Conservation (phyloP, 305 asterid species). For the Fraxinus dipetala region DNA sequence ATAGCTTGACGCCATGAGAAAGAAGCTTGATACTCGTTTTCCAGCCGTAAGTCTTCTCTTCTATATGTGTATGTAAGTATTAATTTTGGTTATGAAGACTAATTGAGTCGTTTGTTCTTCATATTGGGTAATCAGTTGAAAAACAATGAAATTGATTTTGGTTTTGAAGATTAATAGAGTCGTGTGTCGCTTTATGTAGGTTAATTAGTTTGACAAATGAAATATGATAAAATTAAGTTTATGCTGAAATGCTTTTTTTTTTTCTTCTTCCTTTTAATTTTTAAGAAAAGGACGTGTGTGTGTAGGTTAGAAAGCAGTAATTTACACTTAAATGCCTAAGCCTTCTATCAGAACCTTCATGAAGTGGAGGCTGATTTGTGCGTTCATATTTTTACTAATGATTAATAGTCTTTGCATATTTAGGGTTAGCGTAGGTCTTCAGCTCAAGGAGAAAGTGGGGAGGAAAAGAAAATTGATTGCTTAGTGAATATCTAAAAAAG, state of each 20-base stretch:
- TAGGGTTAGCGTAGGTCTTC: background rate
- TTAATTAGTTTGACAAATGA: background rate
- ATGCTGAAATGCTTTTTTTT: background rate
- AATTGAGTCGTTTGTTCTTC: background rate
- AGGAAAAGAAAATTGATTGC: background rate
- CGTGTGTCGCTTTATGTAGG: background rate
- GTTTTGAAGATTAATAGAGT: background rate
- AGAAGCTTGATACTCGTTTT: conserved; percentile 68
- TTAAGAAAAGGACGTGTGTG: background rate
- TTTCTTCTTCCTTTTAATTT: no score
- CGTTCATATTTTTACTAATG: background rate
- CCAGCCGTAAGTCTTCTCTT: conserved; percentile 53
- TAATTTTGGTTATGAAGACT: background rate
- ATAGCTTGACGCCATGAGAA: conserved; percentile 46
- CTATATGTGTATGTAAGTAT: background rate
- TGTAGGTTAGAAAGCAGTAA: background rate
- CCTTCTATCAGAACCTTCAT: background rate
- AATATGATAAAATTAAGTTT: background rate
- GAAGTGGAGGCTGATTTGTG: background rate
- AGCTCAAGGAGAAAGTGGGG: background rate
- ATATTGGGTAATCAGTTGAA: background rate
- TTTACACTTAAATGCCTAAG: background rate
- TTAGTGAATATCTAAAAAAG: background rate
- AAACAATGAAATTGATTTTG: background rate
- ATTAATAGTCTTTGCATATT: background rate